These are phyloP conservation scores for Aphanomyces astaci DNA, from an alignment of 352 stramenopile genomes.

Conservation along the genomic window DNA sequence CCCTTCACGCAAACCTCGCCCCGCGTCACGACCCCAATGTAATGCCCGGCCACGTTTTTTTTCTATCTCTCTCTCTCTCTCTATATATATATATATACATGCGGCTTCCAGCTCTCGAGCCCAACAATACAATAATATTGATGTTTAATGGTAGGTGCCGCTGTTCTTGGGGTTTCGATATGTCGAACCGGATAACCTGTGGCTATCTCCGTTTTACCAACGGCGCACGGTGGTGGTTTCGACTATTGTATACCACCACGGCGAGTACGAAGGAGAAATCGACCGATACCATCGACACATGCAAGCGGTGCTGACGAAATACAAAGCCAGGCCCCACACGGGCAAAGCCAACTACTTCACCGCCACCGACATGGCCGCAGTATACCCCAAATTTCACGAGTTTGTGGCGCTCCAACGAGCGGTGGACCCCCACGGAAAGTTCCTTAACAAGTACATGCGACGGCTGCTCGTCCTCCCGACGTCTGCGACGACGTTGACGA, in stretches of 20 bases:
- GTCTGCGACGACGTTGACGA: too few species aligned
- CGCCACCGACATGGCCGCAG: not conserved
- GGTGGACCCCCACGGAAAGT: conserved; percentile 16
- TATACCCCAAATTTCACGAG: conserved; percentile 9
- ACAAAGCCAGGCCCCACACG: conserved; percentile 1
- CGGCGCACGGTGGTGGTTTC: conserved; percentile 17
- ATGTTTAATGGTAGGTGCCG: not conserved
- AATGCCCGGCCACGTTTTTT: not conserved
- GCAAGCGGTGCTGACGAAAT: conserved; percentile 7
- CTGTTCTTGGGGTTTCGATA: conserved; percentile 18
- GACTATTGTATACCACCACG: conserved; percentile 3
- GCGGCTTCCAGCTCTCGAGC: not conserved
- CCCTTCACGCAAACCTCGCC: not conserved
- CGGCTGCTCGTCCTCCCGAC: conserved; percentile 12
- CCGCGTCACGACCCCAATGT: conserved; percentile 1
- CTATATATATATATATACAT: too few species aligned
- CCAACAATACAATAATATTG: too few species aligned
- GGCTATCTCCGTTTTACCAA: conserved; percentile 17
- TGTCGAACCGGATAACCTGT: conserved; percentile 9
- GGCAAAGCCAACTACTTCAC: conserved; percentile 24
- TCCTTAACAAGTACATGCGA: conserved; percentile 16
- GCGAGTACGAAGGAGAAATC: not conserved
- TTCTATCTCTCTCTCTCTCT: not conserved
- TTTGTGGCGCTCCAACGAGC: conserved; percentile 7
- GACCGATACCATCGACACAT: conserved; percentile 5